Evolutionary conservation across 2,329 filamentous ascomycete genomes (phyloP).

Genomic region (Arachnopeziza araneosa): DNA sequence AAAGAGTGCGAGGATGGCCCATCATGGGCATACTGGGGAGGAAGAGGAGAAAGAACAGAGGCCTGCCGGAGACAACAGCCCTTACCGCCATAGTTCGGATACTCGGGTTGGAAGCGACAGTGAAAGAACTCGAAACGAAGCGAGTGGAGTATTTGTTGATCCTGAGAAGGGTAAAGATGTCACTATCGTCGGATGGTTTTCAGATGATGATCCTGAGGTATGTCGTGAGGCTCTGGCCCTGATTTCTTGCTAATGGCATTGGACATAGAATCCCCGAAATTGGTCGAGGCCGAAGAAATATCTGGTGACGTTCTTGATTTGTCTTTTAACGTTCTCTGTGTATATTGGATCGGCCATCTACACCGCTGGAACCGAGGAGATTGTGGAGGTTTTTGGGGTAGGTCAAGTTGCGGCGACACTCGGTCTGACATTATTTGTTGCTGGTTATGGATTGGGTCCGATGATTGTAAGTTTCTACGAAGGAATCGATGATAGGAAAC

Average conservation of each 20-base stretch:
- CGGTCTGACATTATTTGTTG: slow-evolving; percentile 55
- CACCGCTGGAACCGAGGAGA: slow-evolving; percentile 39
- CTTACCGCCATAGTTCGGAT: slow-evolving; percentile 8
- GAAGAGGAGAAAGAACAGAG: slow-evolving; percentile 27
- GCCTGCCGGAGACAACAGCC: slow-evolving; percentile 2
- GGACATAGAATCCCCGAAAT: slow-evolving; percentile 46
- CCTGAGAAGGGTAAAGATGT: slow-evolving; percentile 46
- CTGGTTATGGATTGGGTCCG: slow-evolving; percentile 53
- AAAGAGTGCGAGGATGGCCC: slow-evolving; percentile 43
- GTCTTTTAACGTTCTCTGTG: slow-evolving; percentile 52
- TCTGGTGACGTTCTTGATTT: slow-evolving; percentile 42
- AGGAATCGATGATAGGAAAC: background rate
- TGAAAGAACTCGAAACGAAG: slow-evolving; percentile 28
- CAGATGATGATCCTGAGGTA: slow-evolving; percentile 40
- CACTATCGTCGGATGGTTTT: slow-evolving; percentile 46
- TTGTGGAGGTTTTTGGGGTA: slow-evolving; percentile 50
- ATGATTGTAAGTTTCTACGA: slow-evolving; percentile 35
- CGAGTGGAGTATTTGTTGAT: slow-evolving; percentile 31
- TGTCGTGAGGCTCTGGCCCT: background rate
- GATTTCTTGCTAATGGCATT: slow-evolving; percentile 31
- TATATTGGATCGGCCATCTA: slow-evolving; percentile 47
- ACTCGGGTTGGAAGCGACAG: slow-evolving; percentile 10
- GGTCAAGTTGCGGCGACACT: slow-evolving; percentile 46
- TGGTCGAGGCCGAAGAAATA: slow-evolving; percentile 41
- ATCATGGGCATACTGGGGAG: slow-evolving; percentile 36